Evolutionary conservation across 2,329 filamentous ascomycete species (phyloP).

Genomic region (Fusarium anguioides): DNA sequence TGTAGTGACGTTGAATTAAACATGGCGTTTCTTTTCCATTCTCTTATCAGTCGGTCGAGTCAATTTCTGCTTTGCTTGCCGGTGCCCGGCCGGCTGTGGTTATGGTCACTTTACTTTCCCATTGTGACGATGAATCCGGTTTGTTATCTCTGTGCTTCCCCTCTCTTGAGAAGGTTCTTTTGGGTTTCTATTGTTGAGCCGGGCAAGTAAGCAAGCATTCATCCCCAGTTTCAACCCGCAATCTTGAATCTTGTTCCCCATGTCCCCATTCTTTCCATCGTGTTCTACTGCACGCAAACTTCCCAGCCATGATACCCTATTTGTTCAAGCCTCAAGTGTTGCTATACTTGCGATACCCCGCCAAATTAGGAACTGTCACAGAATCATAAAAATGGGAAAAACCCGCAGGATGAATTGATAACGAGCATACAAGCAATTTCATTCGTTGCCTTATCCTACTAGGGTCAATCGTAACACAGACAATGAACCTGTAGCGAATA

Average conservation of each 20-base stretch:
- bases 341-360: conserved; percentile 12
- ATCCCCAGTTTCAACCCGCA: conserved; percentile 38
- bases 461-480: conserved; percentile 27
- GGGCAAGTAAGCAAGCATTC: conserved; percentile 6
- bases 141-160: conserved; percentile 38
- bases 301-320: conserved; percentile 1
- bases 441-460: conserved; percentile 37
- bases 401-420: conserved; percentile 37
- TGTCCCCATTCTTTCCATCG: conserved; percentile 38
- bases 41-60: conserved; percentile 45
- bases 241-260: conserved; percentile 27
- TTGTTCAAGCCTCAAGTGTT: conserved; percentile 3
- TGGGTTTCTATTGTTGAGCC: neutral
- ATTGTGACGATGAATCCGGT: conserved; percentile 35
- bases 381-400: conserved; percentile 1
- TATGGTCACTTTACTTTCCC: conserved; percentile 38
- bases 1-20: conserved; percentile 25
- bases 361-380: conserved; percentile 19
- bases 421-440: conserved; percentile 12
- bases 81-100: conserved; percentile 14
- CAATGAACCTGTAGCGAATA: conserved; percentile 11
- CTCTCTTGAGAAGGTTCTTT: conserved; percentile 14
- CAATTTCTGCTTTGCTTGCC: conserved; percentile 18
- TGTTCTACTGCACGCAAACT: conserved; percentile 22
- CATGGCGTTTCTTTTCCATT: conserved; percentile 33